Evolutionary conservation across 164 flowering plant genomes (phyloP), one percentile per base, ranked within the genome.

Genomic region (Vitis labrusca): DNA sequence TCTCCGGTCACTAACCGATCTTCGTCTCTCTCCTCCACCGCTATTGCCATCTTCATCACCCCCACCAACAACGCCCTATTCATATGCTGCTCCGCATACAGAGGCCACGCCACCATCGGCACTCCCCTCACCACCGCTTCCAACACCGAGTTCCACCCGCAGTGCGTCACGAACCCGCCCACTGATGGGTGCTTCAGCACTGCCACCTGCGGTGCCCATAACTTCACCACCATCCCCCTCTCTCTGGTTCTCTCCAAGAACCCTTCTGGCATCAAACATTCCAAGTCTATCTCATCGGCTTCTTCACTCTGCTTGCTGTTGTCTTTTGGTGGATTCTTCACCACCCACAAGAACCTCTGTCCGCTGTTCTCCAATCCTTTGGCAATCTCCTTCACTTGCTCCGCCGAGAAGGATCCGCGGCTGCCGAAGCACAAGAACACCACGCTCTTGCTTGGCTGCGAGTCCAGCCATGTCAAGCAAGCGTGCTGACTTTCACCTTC

Each of bases 141-240:
- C 7, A 37, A 6, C 5, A 37, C 44, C 6, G 44, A 37, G 44
- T 37, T 37, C 44, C 44, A 37, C 44, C 44, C 44, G 44, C 44
- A 37, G 44, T 37, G 44, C 44, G 44, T 37, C 44, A 37, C 44
- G 44, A 37, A 37, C 44, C 44, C 44, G 7, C 71, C 71, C 7
- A 68, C 64, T 11, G 71, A 27, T 5, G 14, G 9, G 17, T 65
- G 74, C 8, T 11, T 19, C 2, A 72, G 64, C 1, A 72, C 37
- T 3, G 29, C 51, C 10, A 16, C 51, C n/a, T 72, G 69, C 11
- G 74, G 74, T 1, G 60, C 74, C 74, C 74, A 72, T 15, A 50
- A 48, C 44, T 60, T 59, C 64, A 72, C 13, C 2, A 65, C 54
- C 44, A 65, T 5, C 0, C 65, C 72, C 15, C 56, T 63, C 8